phyloP scores from a whole-genome alignment of 768 basidiomycete species.

The Candolleomyces aberdarensis region DNA sequence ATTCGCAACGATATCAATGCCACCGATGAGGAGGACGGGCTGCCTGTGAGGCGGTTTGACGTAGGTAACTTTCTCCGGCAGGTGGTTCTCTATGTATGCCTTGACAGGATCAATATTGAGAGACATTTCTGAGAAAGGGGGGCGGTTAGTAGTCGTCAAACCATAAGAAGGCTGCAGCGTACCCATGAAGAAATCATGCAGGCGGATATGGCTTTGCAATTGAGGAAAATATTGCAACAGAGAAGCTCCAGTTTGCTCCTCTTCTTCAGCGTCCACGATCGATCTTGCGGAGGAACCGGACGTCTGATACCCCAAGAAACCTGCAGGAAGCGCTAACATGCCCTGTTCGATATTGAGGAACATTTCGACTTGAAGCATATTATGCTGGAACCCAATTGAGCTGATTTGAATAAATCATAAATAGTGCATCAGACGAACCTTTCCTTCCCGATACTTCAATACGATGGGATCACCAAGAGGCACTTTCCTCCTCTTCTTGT shows the following conservation, averaged over 20 bases:
- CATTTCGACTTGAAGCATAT: constrained; percentile 77
- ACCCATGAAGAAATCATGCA: constrained; percentile 92
- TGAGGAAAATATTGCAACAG: constrained; percentile 60
- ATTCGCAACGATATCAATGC: constrained; percentile 76
- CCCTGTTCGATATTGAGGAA: constrained; percentile 48
- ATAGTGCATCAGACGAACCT: constrained; percentile 37
- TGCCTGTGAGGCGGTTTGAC: background rate
- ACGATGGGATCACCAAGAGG: constrained; percentile 80
- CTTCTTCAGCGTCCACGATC: constrained; percentile 18
- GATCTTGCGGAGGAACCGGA: background rate
- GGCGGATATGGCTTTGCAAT: constrained; percentile 70
- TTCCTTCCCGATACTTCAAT: constrained; percentile 75
- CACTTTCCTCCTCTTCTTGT: constrained; percentile 53
- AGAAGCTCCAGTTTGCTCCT: constrained; percentile 42
- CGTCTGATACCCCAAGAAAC: constrained; percentile 59
- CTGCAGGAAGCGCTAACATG: constrained; percentile 61
- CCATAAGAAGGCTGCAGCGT: constrained; percentile 2
- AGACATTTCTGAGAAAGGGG: constrained; percentile 60
- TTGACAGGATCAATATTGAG: constrained; percentile 65
- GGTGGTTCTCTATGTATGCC: constrained; percentile 47
- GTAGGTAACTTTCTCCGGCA: constrained; percentile 25
- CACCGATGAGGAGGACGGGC: constrained; percentile 47
- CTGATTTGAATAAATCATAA: too few relatives aligned
- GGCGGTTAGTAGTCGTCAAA: background rate
- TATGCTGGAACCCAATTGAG: constrained; percentile 48